These are phyloP conservation scores for Pachysolen tannophilus DNA, from an alignment of 805 yeast genomes.

Conservation along the genomic window DNA sequence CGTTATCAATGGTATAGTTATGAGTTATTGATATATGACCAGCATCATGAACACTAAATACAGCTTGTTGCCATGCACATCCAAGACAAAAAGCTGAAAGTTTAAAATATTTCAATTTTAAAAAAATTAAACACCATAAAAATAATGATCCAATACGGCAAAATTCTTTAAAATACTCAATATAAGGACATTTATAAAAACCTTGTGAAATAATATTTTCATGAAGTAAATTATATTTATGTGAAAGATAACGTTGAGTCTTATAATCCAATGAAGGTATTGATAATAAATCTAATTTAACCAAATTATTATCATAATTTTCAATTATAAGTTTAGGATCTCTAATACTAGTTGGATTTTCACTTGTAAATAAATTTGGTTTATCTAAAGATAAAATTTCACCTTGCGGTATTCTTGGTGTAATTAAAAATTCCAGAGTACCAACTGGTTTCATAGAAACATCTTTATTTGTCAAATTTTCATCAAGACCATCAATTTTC, in stretches of 20 bases:
- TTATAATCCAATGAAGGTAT: slow-evolving; percentile 61
- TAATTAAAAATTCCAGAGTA: slow-evolving; percentile 30
- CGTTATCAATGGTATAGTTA: slow-evolving; percentile 65
- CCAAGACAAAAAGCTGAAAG: slow-evolving; percentile 64
- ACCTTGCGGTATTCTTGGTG: slow-evolving; percentile 47
- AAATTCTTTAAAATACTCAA: slow-evolving; percentile 64
- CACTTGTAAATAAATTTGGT: slow-evolving; percentile 27
- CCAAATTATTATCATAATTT: slow-evolving; percentile 48
- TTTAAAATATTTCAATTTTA: slow-evolving; percentile 35
- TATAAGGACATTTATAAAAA: slow-evolving; percentile 64
- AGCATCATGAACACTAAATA: slow-evolving; percentile 85
- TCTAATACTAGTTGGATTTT: slow-evolving; percentile 24
- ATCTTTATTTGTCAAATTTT: slow-evolving; percentile 11
- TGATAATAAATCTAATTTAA: slow-evolving; percentile 43
- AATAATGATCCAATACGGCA: slow-evolving; percentile 51
- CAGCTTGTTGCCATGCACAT: slow-evolving; percentile 81
- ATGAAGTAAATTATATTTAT: slow-evolving; percentile 56
- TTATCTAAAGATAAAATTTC: slow-evolving; percentile 31
- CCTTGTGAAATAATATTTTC: slow-evolving; percentile 45
- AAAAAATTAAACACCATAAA: slow-evolving; percentile 38
- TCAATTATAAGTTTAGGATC: slow-evolving; percentile 48
- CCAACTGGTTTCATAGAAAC: slow-evolving; percentile 30
- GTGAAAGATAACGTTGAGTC: slow-evolving; percentile 52
- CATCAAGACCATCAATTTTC: slow-evolving; percentile 21
- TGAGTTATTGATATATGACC: slow-evolving; percentile 84